Conservation (phyloP, 441 rosid species). For the Euphorbia celastroides region DNA sequence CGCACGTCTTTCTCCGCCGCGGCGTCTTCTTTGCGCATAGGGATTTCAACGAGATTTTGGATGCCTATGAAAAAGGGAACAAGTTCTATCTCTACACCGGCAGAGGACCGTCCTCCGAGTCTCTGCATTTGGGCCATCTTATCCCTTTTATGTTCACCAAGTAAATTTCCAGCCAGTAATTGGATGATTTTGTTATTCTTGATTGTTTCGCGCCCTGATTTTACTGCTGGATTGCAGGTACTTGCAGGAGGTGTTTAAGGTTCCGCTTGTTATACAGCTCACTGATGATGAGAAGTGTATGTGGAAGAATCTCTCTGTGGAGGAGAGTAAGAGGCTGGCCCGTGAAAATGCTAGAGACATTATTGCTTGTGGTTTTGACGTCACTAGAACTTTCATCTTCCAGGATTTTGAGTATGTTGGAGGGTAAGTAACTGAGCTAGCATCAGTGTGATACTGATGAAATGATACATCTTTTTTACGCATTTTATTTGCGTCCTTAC, state of each 20-base stretch:
- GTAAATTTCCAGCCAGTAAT: slow-evolving; percentile 24
- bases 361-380: slow-evolving; percentile 88
- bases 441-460: not conserved
- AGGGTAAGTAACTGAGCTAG: slow-evolving; percentile 45
- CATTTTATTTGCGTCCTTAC: not conserved
- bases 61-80: slow-evolving; percentile 71
- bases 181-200: not conserved
- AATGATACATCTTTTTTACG: not conserved
- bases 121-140: slow-evolving; percentile 85
- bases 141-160: slow-evolving; percentile 94
- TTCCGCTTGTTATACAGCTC: slow-evolving; percentile 89
- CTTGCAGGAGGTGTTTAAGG: slow-evolving; percentile 86
- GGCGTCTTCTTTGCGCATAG: slow-evolving; percentile 91
- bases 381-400: slow-evolving; percentile 79
- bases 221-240: slow-evolving; percentile 33
- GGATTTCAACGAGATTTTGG: slow-evolving; percentile 74
- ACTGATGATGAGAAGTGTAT: slow-evolving; percentile 92
- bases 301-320: slow-evolving; percentile 81
- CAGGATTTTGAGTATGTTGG: slow-evolving; percentile 87
- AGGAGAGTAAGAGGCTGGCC: slow-evolving; percentile 87
- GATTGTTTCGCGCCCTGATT: not conserved
- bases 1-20: slow-evolving; percentile 86
- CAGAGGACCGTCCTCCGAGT: slow-evolving; percentile 94
- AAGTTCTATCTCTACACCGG: slow-evolving; percentile 90
- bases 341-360: slow-evolving; percentile 91